Percentiles rank a stretch among this genome's conserved stretches.
Evolutionary conservation across 768 basidiomycete species (phyloP).

Genomic region (Calocybe cyanea): DNA sequence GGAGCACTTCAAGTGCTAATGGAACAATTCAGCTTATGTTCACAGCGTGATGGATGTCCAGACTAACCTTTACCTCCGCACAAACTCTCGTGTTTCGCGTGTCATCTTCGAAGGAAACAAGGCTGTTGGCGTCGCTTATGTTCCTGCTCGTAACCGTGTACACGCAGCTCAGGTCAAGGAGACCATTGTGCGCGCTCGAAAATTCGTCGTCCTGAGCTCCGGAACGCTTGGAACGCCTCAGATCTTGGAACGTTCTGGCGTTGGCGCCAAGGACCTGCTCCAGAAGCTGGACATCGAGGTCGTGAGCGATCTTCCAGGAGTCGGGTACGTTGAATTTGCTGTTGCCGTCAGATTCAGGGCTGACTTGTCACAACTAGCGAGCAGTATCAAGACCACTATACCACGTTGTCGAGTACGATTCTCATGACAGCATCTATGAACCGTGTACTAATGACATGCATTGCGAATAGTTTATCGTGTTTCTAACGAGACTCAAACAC

Average conservation of each 20-base stretch:
- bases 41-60: conserved; percentile 71
- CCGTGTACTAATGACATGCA: neutral
- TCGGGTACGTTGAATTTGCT: conserved; percentile 42
- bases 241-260: conserved; percentile 72
- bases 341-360: neutral
- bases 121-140: conserved; percentile 70
- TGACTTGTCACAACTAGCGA: conserved; percentile 36
- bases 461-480: conserved; percentile 56
- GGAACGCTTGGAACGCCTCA: conserved; percentile 71
- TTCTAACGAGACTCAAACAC: conserved; percentile 57
- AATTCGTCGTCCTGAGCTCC: conserved; percentile 60
- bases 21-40: conserved; percentile 46
- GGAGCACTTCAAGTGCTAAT: neutral
- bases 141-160: conserved; percentile 57
- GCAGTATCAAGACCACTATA: conserved; percentile 74
- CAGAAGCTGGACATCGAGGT: conserved; percentile 57
- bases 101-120: conserved; percentile 72
- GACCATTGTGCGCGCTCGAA: conserved; percentile 64
- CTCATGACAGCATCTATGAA: neutral
- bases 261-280: conserved; percentile 51
- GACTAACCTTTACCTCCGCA: conserved; percentile 61
- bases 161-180: conserved; percentile 49
- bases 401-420: conserved; percentile 54
- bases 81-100: conserved; percentile 62
- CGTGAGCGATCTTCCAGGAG: conserved; percentile 67